Percentiles rank a stretch among this genome's conserved stretches.
phyloP scores from a whole-genome alignment of 192 early-diverging fungal genomes.

The Backusella sp. region DNA sequence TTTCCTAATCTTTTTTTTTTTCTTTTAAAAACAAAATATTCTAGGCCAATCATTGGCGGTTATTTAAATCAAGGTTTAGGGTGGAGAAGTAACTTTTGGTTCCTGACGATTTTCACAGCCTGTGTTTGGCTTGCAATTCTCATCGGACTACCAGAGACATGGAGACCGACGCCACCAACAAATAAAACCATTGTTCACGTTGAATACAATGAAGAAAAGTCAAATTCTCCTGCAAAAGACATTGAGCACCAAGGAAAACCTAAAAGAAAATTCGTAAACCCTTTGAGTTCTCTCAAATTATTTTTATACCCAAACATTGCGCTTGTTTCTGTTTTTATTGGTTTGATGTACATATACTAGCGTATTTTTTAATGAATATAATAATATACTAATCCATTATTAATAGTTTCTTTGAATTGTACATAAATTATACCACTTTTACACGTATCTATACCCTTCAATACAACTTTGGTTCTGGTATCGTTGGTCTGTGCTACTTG shows the following conservation, averaged over 20 bases:
- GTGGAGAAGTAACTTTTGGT: slow-evolving; percentile 39
- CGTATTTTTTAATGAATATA: not conserved
- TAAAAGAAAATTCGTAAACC: slow-evolving; percentile 28
- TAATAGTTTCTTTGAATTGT: slow-evolving; percentile 32
- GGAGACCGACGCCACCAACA: slow-evolving; percentile 6
- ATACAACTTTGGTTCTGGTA: slow-evolving; percentile 28
- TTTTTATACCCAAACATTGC: slow-evolving; percentile 27
- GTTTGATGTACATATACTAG: slow-evolving; percentile 21
- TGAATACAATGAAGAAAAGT: not conserved
- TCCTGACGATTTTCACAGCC: slow-evolving; percentile 24
- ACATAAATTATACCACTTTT: slow-evolving; percentile 32
- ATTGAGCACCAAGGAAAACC: not conserved
- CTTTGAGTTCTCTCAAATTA: slow-evolving; percentile 19
- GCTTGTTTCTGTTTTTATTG: slow-evolving; percentile 20
- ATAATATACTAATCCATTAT: not conserved
- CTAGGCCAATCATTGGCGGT: slow-evolving; percentile 37
- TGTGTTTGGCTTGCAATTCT: slow-evolving; percentile 19
- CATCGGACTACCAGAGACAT: slow-evolving; percentile 38
- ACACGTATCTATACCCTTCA: slow-evolving; percentile 34
- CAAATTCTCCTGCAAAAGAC: slow-evolving; percentile 22
- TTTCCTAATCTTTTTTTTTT: not conserved
- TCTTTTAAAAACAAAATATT: not conserved
- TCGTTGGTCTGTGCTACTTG: slow-evolving; percentile 37
- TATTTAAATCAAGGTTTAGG: slow-evolving; percentile 36
- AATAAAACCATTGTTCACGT: not conserved